Evolutionary conservation across 1,284 basidiomycete species (phyloP).

Genomic region (Vanrija sp.): DNA sequence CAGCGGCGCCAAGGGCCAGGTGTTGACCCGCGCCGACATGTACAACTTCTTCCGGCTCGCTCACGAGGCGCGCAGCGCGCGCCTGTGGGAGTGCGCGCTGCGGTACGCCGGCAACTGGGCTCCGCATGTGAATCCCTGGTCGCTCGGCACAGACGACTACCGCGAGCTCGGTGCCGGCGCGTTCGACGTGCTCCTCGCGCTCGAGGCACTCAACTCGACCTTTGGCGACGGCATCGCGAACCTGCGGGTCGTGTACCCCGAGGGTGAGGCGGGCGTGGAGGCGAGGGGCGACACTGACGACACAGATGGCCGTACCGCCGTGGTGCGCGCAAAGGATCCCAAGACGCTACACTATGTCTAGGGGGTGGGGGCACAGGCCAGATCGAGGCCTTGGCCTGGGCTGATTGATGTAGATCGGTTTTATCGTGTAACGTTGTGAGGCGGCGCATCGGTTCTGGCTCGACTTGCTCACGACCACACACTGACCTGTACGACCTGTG

Average conservation of each 20-base stretch:
- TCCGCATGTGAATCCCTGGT: background rate
- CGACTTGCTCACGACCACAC: too few species aligned
- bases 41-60: slow-evolving; percentile 1
- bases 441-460: too few species aligned
- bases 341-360: background rate
- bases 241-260: too few species aligned
- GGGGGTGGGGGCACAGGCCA: too few species aligned
- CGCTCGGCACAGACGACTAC: background rate
- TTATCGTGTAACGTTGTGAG: too few species aligned
- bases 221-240: background rate
- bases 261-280: background rate
- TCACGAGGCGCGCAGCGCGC: background rate
- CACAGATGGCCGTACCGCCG: background rate
- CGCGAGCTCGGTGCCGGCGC: background rate
- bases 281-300: background rate
- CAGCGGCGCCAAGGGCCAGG: background rate
- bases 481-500: too few species aligned
- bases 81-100: slow-evolving; percentile 4
- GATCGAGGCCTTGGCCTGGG: too few species aligned
- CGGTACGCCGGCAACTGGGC: slow-evolving; percentile 2
- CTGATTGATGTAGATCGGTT: too few species aligned
- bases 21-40: too few species aligned
- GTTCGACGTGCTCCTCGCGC: slow-evolving; percentile 1
- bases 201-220: slow-evolving; percentile 3
- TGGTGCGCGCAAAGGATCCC: background rate